Base-by-base conservation (phyloP, 2,329 filamentous ascomycete species). In the Colletotrichum nymphaeae region DNA sequence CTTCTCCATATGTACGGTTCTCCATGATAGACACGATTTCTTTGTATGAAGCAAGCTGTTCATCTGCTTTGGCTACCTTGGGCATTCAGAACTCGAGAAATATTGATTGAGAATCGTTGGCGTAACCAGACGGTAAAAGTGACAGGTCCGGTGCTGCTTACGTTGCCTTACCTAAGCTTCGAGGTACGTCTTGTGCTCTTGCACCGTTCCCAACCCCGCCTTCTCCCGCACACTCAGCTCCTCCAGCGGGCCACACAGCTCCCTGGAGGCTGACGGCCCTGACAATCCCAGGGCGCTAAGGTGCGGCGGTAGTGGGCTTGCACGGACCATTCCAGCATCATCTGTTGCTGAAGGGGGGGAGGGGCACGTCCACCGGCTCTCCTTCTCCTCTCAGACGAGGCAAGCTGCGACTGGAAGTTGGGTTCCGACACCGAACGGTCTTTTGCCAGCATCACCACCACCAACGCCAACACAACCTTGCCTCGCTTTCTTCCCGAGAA, bases 311-410 rank as follows among this genome's bases (percentile, higher is more conserved):
- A 67, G 67, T 56, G 60, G 24, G 46, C n/a, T 59, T 32, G 62
- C 71, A 73, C 71, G 62, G 71, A 57, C 71, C 69, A 63, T 71
- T 73, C 49, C 49, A 72, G 67, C 71, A 72, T 72, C 56, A 67
- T 67, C 60, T 66, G 37, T 65, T 46, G 12, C 37, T 30, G 30
- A 37, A 49, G 19, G 42, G 28, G 49, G 30, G 62, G 71, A 67
- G 57, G 71, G 68, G 67, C 60, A 69, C 59, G 42, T 67, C 19
- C 58, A 57, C 60, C 63, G 62, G 67, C 67, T 55, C 67, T 55
- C 26, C 56, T 60, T 37, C 16, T 56, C 24, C 60, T 63, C 42
- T 63, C 60, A 60, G 26, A 30, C 46, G 49, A 53, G 49, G 49
- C 22, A 22, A 24, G 49, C 49, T 53, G 49, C 22, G 49, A 24